Evolutionary conservation across 1,284 basidiomycete species (phyloP), one percentile per base, ranked within the genome.

Genomic region (Cystobasidium sp.): DNA sequence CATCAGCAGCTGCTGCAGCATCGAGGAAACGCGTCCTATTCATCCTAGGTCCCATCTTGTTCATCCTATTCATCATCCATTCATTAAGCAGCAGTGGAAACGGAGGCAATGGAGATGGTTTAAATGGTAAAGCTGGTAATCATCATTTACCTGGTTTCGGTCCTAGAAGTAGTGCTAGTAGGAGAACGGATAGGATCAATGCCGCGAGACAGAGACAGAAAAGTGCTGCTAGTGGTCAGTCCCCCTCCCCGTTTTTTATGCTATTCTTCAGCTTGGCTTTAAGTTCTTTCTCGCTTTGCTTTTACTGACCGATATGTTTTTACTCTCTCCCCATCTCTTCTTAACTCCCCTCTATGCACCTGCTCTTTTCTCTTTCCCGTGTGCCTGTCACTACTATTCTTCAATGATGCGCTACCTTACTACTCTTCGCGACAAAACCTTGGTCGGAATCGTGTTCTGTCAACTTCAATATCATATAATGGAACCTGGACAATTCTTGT

Each of bases 151-250:
- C 75, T 52, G 75, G 75, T 12, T 76, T 74, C 37, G 75, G 49
- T 8, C 39, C 39, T 62, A 62, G 66, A 41, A 64, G 61, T 49
- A 41, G 47, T 20, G 49, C 47, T 12, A 62, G 55, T 20, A 76
- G 75, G 53, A 56, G 75, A 43, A 73, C 63, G n/a, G 75, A 76
- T 55, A 58, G 61, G 12, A 65, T 63, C 53, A 66, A 66, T 24
- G 64, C 64, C 8, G 55, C 39, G 14, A 73, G 70, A 51, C 70
- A 73, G 63, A 73, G 70, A 20, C 62, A 64, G 39, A 71, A 71
- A 52, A 70, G 61, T 55, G 75, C 69, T 20, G 75, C 75, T 9
- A 72, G 75, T 73, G 69, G 70, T 73, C 6, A 49, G 70, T 66
- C 41, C 5, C 31, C 47, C 0, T 22, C 47, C 0, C 16, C 18